Conservation (phyloP, 805 yeast species). For the Metschnikowia koreensis region DNA sequence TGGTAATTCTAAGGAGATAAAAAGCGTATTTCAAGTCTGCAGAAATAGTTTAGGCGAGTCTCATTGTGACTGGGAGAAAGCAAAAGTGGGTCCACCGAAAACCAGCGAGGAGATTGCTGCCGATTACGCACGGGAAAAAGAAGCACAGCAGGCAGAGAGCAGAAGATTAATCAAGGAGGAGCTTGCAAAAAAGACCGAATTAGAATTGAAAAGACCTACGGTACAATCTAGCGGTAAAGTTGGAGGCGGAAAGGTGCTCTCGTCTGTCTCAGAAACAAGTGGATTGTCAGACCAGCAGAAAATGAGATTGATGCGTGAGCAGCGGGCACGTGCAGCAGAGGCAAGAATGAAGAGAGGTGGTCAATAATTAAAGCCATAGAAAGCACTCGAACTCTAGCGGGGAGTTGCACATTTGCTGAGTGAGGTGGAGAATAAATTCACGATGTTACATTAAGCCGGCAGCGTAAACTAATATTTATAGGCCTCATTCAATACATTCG, state of each 20-base stretch:
- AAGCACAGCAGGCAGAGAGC: slow-evolving; percentile 37
- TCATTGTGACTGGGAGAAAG: slow-evolving; percentile 64
- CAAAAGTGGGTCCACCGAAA: slow-evolving; percentile 62
- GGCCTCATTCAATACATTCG: no score
- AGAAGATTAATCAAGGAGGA: slow-evolving; percentile 43
- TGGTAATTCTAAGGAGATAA: slow-evolving; percentile 45
- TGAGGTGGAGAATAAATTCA: no score
- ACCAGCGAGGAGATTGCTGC: slow-evolving; percentile 56
- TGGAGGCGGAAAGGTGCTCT: slow-evolving; percentile 19
- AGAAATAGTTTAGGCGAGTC: slow-evolving; percentile 68
- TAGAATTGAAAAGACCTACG: slow-evolving; percentile 34
- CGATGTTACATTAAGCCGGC: no score
- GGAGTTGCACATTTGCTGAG: no score
- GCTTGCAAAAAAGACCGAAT: slow-evolving; percentile 36
- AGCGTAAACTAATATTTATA: no score
- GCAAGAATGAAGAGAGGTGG: slow-evolving; percentile 53
- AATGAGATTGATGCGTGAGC: slow-evolving; percentile 82
- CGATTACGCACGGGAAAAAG: slow-evolving; percentile 33
- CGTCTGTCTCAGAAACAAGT: slow-evolving; percentile 42
- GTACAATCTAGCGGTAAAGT: slow-evolving; percentile 34
- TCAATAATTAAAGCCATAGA: neutral
- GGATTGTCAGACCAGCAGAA: slow-evolving; percentile 74
- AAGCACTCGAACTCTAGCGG: no score
- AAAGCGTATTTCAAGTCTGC: slow-evolving; percentile 63
- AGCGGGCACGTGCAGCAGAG: slow-evolving; percentile 95